Evolutionary conservation across 2,329 filamentous ascomycete species (phyloP), one percentile per base, ranked within the genome.

Genomic region (Ciborinia camelliae): DNA sequence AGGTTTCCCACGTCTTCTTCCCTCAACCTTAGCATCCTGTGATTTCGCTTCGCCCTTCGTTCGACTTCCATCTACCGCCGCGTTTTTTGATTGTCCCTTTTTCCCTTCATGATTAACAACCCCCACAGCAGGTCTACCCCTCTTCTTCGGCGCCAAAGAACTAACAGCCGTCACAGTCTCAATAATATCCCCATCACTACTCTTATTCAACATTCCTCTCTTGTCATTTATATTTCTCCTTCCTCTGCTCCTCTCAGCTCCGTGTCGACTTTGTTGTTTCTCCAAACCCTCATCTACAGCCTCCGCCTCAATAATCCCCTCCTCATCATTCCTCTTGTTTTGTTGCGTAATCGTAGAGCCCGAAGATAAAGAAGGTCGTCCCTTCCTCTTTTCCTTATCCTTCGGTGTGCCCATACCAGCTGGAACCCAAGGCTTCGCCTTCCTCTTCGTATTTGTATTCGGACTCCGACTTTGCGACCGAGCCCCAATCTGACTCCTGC

Each of bases 391-490:
- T 20, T 26, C 43, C 26, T 57, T 63, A 37, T 63, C 28, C 18
- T 12, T 54, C 9, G 28, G 2, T 15, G n/a, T 10, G 14, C 15
- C 23, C 18, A 37, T 48, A 20, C 55, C 55, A 3, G 41, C 30
- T 8, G 55, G 55, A 26, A 47, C 43, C 55, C 55, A 59, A 35
- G 55, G 32, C 28, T 26, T 53, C 28, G 28, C 50, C 39, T 57
- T 57, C 28, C 30, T 41, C 20, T 54, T 43, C 26, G 32, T 43
- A 26, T 61, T 43, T 23, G 65, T 57, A 57, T 61, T 51, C 48
- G 63, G 7, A 64, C 54, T 53, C 64, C 64, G 39, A 62, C 37
- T 47, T 26, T 61, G 32, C 65, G 43, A 52, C 15, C n/a, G 2
- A 7, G 41, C n/a, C 37, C 30, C 10, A 20, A 12, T 6, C n/a